These are phyloP conservation scores for Cladophialophora bantiana DNA, from an alignment of 2,329 filamentous ascomycete species.

Conservation along the genomic window DNA sequence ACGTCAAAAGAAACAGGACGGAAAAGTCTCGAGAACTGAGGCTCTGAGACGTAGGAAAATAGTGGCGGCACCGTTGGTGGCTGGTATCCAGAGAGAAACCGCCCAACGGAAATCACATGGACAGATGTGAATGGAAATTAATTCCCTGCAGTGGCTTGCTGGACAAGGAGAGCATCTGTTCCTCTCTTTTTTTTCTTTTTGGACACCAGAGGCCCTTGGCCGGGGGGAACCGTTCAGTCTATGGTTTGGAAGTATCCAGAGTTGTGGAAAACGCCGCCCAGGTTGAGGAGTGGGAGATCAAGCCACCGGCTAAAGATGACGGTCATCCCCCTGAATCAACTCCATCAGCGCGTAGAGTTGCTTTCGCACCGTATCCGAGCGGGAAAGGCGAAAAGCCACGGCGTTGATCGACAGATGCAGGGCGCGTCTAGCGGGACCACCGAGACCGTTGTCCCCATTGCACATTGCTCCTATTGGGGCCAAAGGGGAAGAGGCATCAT, in stretches of 20 bases:
- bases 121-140: background rate
- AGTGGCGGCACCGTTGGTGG: background rate
- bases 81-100: background rate
- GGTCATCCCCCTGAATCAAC: background rate
- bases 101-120: background rate
- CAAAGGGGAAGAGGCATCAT: background rate
- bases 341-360: slow-evolving; percentile 5
- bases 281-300: slow-evolving; percentile 1
- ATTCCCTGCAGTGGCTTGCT: background rate
- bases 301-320: slow-evolving; percentile 17
- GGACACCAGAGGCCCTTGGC: background rate
- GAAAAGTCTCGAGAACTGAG: slow-evolving; percentile 4
- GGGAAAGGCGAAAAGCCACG: background rate
- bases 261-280: slow-evolving; percentile 12
- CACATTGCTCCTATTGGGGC: background rate
- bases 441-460: background rate
- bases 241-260: slow-evolving; percentile 5
- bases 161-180: background rate
- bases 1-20: background rate
- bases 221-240: background rate
- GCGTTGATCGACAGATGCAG: background rate
- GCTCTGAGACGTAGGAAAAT: background rate
- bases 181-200: background rate
- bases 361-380: background rate
- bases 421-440: background rate